Base-by-base conservation (phyloP, 2,329 filamentous ascomycete genomes). In the Aspergillus udagawae region DNA sequence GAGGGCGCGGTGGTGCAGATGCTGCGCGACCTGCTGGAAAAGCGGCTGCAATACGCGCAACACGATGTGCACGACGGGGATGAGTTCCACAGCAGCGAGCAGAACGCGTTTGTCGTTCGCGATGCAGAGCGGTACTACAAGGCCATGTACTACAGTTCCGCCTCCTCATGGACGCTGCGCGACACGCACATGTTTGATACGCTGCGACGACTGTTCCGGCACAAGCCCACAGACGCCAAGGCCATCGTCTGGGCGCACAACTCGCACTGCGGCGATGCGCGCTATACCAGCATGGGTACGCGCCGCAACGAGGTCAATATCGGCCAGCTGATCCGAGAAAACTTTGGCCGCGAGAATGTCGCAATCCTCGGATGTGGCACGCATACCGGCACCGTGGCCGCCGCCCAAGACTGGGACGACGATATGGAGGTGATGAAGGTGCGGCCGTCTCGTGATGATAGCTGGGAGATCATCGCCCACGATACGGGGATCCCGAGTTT, bases 201-300 rank as follows among this genome's bases (percentile, higher is more conserved):
- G 0, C 69, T 83, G 27, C 58, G 66, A 0, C 75, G 80, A 1
- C 62, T 82, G 1, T 66, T 82, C 21, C 70, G 77, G 54, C 70
- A 74, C 54, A 75, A 75, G 35, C 69, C 71, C 1, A 52, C 66
- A 1, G 66, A 70, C 1, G 68, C 69, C 10, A 82, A 81, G 57
- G 79, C 78, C 0, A 74, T 83, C 4, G 77, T 83, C 10, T 84
- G 80, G 80, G 80, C 81, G 27, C 80, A 82, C 60, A 82, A 82
- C 57, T 80, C 76, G 51, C 81, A 83, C 51, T 66, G 81, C 10
- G 81, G 80, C n/a, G 81, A 83, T 61, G 80, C 80, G n/a, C 73
- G 80, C 17, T 77, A 74, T 35, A 82, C 79, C 5, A 77, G 75
- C 54, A 82, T 82, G 80, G 77, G 79, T 9, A 69, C 64, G 35